Conservation (phyloP, 2,329 filamentous ascomycete genomes). For the Calonectria leucothoes region DNA sequence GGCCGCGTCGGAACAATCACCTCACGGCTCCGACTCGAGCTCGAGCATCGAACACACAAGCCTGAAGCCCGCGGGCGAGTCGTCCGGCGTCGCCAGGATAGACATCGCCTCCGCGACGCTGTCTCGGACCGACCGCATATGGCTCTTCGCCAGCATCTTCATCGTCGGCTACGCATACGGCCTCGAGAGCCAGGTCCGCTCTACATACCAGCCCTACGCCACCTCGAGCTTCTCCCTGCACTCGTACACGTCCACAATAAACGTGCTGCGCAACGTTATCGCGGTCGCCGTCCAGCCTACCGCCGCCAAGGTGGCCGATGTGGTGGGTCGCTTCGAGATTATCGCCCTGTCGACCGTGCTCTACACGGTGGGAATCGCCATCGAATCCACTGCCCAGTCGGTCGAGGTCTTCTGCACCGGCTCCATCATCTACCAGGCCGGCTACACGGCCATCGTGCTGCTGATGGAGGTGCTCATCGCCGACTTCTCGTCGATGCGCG, state of each 20-base stretch:
- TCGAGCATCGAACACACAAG: slow-evolving; percentile 1
- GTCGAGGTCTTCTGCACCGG: slow-evolving; percentile 65
- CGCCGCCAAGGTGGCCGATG: slow-evolving; percentile 71
- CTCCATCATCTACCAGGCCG: slow-evolving; percentile 67
- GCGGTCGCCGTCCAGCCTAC: slow-evolving; percentile 69
- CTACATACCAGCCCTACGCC: slow-evolving; percentile 66
- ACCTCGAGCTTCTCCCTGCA: slow-evolving; percentile 63
- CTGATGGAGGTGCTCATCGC: slow-evolving; percentile 71
- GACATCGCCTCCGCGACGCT: slow-evolving; percentile 61
- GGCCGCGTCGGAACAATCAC: slow-evolving; percentile 14
- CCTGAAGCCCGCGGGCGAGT: slow-evolving; percentile 23
- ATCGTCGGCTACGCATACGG: slow-evolving; percentile 71
- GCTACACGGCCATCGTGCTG: slow-evolving; percentile 68
- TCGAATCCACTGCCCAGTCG: slow-evolving; percentile 62
- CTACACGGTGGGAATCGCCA: slow-evolving; percentile 64
- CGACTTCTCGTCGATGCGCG: slow-evolving; percentile 69
- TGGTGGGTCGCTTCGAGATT: slow-evolving; percentile 71
- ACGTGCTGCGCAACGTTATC: slow-evolving; percentile 68
- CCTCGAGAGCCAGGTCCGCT: slow-evolving; percentile 64
- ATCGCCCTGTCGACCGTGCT: slow-evolving; percentile 66
- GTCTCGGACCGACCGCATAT: slow-evolving; percentile 57
- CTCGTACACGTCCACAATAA: slow-evolving; percentile 68
- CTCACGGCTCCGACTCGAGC: slow-evolving; percentile 8
- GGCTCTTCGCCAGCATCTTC: slow-evolving; percentile 68
- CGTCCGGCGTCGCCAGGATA: slow-evolving; percentile 62